Evolutionary conservation across 345 rosid species (phyloP).

Genomic region (Anacardium occidentale): DNA sequence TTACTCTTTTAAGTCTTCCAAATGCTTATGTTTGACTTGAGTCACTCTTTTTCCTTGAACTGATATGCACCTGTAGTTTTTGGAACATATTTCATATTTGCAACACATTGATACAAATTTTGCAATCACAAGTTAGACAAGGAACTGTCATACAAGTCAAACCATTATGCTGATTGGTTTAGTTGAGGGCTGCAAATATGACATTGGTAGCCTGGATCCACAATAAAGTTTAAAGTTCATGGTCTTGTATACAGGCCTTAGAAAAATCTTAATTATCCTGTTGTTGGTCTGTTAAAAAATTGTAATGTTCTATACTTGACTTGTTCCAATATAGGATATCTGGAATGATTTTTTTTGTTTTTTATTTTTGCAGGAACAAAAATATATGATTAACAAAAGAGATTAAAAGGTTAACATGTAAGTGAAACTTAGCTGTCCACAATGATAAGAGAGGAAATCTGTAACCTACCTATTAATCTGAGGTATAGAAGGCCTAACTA

Average conservation of each 20-base stretch:
- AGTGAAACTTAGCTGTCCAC: too few relatives aligned
- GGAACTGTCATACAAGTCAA: background rate
- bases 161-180: background rate
- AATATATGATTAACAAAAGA: too few relatives aligned
- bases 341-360: background rate
- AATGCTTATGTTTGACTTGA: background rate
- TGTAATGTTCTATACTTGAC: background rate
- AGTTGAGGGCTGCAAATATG: background rate
- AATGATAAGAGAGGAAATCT: too few relatives aligned
- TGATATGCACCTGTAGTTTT: background rate
- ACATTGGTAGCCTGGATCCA: background rate
- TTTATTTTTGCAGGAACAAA: too few relatives aligned
- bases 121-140: background rate
- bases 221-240: background rate
- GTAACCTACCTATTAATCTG: too few relatives aligned
- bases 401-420: too few relatives aligned
- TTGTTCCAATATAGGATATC: background rate
- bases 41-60: background rate
- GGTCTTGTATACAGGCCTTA: background rate
- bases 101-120: background rate
- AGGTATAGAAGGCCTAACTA: too few relatives aligned
- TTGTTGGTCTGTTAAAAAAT: background rate
- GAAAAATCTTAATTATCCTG: background rate
- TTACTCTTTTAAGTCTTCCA: background rate
- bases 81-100: background rate